Evolutionary conservation across 2,329 filamentous ascomycete genomes (phyloP).

Genomic region (Apiospora marii): DNA sequence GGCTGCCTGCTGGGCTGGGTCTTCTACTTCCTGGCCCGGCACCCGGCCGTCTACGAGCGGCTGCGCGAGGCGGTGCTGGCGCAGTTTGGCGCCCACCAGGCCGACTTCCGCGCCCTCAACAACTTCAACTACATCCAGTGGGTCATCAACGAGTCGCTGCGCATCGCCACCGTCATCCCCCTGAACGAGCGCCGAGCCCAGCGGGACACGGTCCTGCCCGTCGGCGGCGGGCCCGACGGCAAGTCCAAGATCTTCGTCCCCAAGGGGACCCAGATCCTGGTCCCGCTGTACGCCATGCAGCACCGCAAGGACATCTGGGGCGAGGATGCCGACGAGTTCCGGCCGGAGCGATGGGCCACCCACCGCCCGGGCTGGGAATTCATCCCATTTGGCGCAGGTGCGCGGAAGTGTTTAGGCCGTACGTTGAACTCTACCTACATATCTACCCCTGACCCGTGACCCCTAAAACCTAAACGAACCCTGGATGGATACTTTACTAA

Average conservation of each 20-base stretch:
- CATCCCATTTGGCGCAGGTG: constrained; percentile 44
- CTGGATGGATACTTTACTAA: neutral
- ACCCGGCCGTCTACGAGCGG: constrained; percentile 29
- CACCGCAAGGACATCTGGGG: constrained; percentile 46
- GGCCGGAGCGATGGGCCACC: constrained; percentile 44
- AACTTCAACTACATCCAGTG: constrained; percentile 36
- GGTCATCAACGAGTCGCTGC: constrained; percentile 35
- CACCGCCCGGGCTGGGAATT: constrained; percentile 40
- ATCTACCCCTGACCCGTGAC: neutral
- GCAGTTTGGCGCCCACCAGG: constrained; percentile 29
- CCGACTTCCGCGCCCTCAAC: constrained; percentile 33
- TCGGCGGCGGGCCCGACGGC: constrained; percentile 43
- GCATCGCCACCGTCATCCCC: constrained; percentile 36
- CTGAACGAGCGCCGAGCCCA: constrained; percentile 40
- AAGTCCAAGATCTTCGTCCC: constrained; percentile 38
- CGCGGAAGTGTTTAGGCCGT: constrained; percentile 45
- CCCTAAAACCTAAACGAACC: neutral
- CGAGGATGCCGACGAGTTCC: constrained; percentile 41
- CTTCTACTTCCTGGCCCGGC: constrained; percentile 34
- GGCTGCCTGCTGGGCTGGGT: constrained; percentile 53
- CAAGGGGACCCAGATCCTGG: constrained; percentile 37
- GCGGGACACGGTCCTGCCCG: constrained; percentile 39
- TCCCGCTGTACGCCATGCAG: constrained; percentile 41
- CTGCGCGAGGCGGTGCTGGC: constrained; percentile 28
- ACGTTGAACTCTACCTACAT: constrained; percentile 30